Conservation (phyloP, 1,284 basidiomycete species). For the Ustilago curta region DNA sequence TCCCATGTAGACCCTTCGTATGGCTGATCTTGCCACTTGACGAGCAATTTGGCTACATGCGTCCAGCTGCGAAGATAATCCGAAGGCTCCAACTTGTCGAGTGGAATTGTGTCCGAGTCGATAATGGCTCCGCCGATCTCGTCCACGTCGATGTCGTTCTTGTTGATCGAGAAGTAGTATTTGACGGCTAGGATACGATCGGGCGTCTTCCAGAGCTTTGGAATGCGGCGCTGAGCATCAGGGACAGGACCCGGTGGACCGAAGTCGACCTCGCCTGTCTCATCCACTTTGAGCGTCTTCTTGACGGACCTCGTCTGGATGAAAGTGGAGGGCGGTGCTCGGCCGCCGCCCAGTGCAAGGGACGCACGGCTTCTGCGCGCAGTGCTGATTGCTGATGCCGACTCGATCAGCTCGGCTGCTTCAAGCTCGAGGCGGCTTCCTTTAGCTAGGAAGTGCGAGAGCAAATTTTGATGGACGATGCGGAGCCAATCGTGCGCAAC, state of each 20-base stretch:
- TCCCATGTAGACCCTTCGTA: constrained; percentile 92
- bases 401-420: constrained; percentile 40
- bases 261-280: constrained; percentile 42
- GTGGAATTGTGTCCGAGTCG: constrained; percentile 27
- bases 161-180: constrained; percentile 32
- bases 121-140: constrained; percentile 35
- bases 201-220: constrained; percentile 52
- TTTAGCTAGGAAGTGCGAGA: constrained; percentile 33
- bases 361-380: constrained; percentile 31
- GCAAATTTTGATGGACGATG: constrained; percentile 22
- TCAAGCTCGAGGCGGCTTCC: constrained; percentile 56
- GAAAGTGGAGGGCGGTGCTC: constrained; percentile 11
- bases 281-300: constrained; percentile 43
- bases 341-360: constrained; percentile 29
- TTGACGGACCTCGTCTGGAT: constrained; percentile 27
- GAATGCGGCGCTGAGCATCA: constrained; percentile 54
- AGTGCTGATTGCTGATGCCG: constrained; percentile 15
- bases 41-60: constrained; percentile 38
- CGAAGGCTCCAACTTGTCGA: constrained; percentile 31
- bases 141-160: constrained; percentile 30
- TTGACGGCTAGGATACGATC: constrained; percentile 55
- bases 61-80: constrained; percentile 38
- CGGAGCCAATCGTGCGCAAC: constrained; percentile 58
- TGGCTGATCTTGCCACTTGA: constrained; percentile 90
- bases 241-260: constrained; percentile 50